Base-by-base conservation (phyloP, 2,329 filamentous ascomycete genomes). In the Proliferodiscus dingleyae region DNA sequence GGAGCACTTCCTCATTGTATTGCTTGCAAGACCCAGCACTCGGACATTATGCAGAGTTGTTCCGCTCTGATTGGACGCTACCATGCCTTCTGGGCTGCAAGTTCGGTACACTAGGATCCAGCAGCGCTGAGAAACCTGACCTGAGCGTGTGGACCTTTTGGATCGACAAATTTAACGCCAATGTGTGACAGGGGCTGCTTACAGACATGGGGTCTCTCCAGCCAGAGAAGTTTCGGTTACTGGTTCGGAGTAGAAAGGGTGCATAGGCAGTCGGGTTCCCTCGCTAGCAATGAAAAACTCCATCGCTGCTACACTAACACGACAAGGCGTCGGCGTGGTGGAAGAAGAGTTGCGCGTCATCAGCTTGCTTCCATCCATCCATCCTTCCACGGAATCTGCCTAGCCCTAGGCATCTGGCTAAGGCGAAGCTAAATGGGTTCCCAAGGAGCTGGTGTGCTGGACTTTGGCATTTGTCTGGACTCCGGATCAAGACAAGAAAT, bases 381-480 rank as follows among this genome's bases (percentile, higher is more conserved):
- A n/a, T n/a, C n/a, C n/a, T n/a, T n/a, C n/a, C n/a, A n/a, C n/a
- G n/a, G n/a, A 24, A 43, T 47, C 39, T 23, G 45, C 45, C 32
- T 38, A 39, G 37, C 37, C 24, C 38, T 29, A 34, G 8, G 13
- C 29, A 16, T 41, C 45, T 43, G 23, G 41, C 41, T 29, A 33
- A 36, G 32, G 45, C 47, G 47, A 42, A 52, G 52, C 47, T 43
- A 47, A 49, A 47, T 48, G 43, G 43, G 42, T 52, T 51, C 52
- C 52, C 52, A 52, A 49, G 45, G 46, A 43, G 36, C 23, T 49
- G 52, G 43, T 22, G 34, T 26, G 29, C 19, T 22, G 21, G 21
- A 30, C 6, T n/a, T n/a, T n/a, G n/a, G n/a, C n/a, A n/a, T n/a
- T n/a, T n/a, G n/a, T n/a, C n/a, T n/a, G n/a, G n/a, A n/a, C n/a